These are phyloP conservation scores for Micractinium sp. DNA, from an alignment of 139 green algal genomes.

Conservation along the genomic window DNA sequence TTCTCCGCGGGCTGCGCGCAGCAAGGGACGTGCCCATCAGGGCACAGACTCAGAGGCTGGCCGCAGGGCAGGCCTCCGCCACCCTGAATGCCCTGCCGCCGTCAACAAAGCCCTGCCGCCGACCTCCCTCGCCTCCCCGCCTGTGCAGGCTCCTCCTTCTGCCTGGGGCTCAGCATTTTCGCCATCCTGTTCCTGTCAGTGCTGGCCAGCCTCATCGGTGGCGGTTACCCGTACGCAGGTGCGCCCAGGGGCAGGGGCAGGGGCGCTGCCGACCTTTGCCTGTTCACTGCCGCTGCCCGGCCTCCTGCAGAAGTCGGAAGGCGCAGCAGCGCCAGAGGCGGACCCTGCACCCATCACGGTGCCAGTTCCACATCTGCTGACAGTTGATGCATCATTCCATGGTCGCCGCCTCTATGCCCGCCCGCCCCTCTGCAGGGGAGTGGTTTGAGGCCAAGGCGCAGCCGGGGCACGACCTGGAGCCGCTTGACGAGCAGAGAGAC, in stretches of 20 bases:
- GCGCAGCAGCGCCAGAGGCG: no score
- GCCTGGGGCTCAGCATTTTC: slow-evolving; percentile 49
- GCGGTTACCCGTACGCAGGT: slow-evolving; percentile 49
- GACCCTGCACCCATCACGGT: not conserved
- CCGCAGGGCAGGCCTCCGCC: not conserved
- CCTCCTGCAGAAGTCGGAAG: no score
- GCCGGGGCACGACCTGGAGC: slow-evolving; percentile 7
- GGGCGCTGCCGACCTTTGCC: no score
- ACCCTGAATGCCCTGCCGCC: not conserved
- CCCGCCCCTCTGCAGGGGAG: slow-evolving; percentile 30
- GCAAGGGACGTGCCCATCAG: not conserved
- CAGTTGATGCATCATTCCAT: not conserved
- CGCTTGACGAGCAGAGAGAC: slow-evolving; percentile 41
- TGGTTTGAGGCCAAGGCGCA: slow-evolving; percentile 49
- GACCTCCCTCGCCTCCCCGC: not conserved
- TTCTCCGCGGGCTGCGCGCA: not conserved
- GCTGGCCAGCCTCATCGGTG: slow-evolving; percentile 43
- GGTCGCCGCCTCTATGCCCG: not conserved
- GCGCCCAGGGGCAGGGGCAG: not conserved
- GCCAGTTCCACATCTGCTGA: not conserved
- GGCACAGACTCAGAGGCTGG: not conserved
- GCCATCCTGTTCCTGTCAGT: slow-evolving; percentile 44
- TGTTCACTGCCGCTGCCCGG: no score
- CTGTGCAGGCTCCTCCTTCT: slow-evolving; percentile 35
- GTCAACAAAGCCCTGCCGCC: not conserved